Evolutionary conservation across 2,329 filamentous ascomycete genomes (phyloP).

Genomic region (Sordariomycetes sp.): DNA sequence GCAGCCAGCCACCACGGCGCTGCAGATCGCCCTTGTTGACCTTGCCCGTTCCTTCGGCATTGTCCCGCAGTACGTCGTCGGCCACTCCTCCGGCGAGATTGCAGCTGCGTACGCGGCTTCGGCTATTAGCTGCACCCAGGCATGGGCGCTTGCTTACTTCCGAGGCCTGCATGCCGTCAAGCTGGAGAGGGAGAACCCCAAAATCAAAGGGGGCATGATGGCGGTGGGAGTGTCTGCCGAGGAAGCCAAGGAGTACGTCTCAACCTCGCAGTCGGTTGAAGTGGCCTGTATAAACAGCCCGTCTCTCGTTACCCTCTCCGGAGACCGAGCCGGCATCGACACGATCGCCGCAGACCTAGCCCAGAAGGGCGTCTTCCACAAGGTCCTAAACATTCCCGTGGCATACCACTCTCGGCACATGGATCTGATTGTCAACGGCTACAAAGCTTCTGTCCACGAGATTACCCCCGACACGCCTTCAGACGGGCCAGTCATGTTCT

Average conservation of each 20-base stretch:
- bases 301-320: constrained; percentile 22
- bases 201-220: constrained; percentile 17
- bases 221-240: constrained; percentile 10
- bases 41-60: constrained; percentile 19
- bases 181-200: neutral
- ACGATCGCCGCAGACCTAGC: neutral
- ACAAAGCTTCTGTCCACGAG: constrained; percentile 12
- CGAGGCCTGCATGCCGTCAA: constrained; percentile 13
- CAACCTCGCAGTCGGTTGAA: constrained; percentile 4
- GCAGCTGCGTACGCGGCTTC: constrained; percentile 23
- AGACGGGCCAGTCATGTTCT: neutral
- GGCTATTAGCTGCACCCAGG: constrained; percentile 13
- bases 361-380: constrained; percentile 10
- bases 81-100: constrained; percentile 28
- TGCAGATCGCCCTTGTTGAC: constrained; percentile 30
- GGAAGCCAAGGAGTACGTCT: neutral
- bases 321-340: constrained; percentile 16
- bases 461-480: constrained; percentile 5
- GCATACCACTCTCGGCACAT: constrained; percentile 22
- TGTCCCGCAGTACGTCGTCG: constrained; percentile 17
- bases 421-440: constrained; percentile 13
- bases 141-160: constrained; percentile 19
- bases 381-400: constrained; percentile 9
- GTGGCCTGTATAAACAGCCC: constrained; percentile 28
- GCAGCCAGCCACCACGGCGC: constrained; percentile 29